Evolutionary conservation across 2,329 filamentous ascomycete species (phyloP).

Genomic region (Ophiostoma australiae): DNA sequence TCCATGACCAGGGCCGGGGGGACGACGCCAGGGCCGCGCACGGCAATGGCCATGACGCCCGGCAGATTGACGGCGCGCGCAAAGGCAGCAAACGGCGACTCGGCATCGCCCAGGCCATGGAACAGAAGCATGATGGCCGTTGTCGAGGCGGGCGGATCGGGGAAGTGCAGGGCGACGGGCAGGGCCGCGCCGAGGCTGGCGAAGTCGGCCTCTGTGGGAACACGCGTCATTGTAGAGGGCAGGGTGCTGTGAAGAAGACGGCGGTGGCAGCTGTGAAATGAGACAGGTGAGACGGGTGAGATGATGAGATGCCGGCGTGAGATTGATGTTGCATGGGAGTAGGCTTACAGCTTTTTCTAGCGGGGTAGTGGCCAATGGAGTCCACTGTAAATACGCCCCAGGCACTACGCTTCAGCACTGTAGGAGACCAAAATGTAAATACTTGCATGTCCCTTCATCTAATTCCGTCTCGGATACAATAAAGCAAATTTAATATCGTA

Average conservation of each 20-base stretch:
- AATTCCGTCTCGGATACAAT: neutral
- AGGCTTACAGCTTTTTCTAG: constrained; percentile 7
- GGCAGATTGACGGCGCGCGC: constrained; percentile 66
- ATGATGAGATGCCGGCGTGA: neutral
- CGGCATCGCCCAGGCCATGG: constrained; percentile 77
- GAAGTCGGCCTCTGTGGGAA: constrained; percentile 51
- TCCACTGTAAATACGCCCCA: neutral
- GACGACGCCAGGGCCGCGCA: constrained; percentile 64
- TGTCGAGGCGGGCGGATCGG: constrained; percentile 54
- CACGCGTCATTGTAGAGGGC: constrained; percentile 33
- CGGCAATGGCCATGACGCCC: constrained; percentile 68
- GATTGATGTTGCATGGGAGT: neutral
- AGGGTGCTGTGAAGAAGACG: neutral
- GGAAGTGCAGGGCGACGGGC: constrained; percentile 45
- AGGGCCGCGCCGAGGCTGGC: constrained; percentile 40
- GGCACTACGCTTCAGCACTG: neutral
- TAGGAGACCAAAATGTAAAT: neutral
- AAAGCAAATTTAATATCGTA: neutral
- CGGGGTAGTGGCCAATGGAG: neutral
- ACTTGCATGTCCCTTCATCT: neutral
- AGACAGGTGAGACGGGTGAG: neutral
- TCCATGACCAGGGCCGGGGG: constrained; percentile 61
- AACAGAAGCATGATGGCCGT: constrained; percentile 75
- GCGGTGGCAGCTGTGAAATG: neutral
- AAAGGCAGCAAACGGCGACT: constrained; percentile 63